Evolutionary conservation across 2,329 filamentous ascomycete species (phyloP), one percentile per base, ranked within the genome.

Genomic region (Emmonsia crescens): DNA sequence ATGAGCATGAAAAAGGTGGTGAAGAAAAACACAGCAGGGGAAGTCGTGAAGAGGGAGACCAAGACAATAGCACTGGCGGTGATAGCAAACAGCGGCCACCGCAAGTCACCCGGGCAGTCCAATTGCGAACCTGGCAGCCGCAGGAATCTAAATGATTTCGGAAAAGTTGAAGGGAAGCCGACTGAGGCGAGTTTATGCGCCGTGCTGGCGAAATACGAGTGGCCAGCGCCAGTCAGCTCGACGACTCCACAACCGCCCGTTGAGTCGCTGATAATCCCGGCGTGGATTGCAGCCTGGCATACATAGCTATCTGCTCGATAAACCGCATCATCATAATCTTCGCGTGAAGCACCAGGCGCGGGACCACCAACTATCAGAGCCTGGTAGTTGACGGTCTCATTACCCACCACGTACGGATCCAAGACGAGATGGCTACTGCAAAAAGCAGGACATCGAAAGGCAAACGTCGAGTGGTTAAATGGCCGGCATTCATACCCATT

Each of bases 291-390:
- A 14, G 91, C 82, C 62, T 85, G 87, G 71, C 91, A 96, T 60
- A 96, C 87, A 75, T 89, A 95, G 16, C 90, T 95, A 74, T 96
- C 91, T 10, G 89, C 91, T 21, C 94, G 88, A 73, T 97, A 97
- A 27, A 89, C 79, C 0, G 87, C 82, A 1, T 68, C 66, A 0
- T 67, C 67, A 12, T 12, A 29, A 21, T 42, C 27, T 3, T 44
- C 38, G 31, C n/a, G 24, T 5, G 74, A 71, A 1, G 74, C 69
- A 16, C 70, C 70, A 0, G 71, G 69, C 21, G 72, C 66, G 2
- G 77, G 74, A 1, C 82, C 82, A 40, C 82, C 82, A 31, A 84
- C 74, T 0, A 84, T 78, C 21, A 83, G 72, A 1, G 76, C 70
- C 62, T 76, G 75, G 65, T 84, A 84, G 62, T 79, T 78, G 66